Evolutionary conservation across 805 yeast species (phyloP).

Genomic region (Candida silvatica): DNA sequence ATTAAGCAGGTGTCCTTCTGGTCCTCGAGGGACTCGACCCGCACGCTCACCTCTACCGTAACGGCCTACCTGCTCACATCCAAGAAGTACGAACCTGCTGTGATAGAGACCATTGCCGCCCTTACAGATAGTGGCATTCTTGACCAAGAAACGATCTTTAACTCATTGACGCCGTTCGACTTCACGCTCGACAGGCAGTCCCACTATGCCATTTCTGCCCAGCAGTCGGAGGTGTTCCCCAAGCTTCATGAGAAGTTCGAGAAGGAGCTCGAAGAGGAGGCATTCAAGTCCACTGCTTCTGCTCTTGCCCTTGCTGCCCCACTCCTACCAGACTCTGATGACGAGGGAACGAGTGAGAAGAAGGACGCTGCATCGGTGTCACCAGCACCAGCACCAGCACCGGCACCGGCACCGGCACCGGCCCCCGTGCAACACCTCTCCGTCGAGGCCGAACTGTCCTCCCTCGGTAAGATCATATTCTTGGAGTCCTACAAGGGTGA

Average conservation of each 20-base stretch:
- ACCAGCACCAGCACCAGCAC: conserved; percentile 1
- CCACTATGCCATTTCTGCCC: conserved; percentile 8
- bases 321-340: conserved; percentile 57
- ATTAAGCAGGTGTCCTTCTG: conserved; percentile 57
- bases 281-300: conserved; percentile 56
- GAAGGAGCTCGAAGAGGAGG: conserved; percentile 42
- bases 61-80: neutral
- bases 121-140: conserved; percentile 60
- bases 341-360: conserved; percentile 17
- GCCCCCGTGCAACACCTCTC: neutral
- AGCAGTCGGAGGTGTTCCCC: conserved; percentile 26
- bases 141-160: conserved; percentile 52
- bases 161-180: conserved; percentile 42
- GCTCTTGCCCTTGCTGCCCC: conserved; percentile 90
- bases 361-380: neutral
- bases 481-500: conserved; percentile 51
- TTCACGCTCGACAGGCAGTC: conserved; percentile 9
- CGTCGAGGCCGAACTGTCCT: conserved; percentile 9
- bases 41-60: conserved; percentile 1
- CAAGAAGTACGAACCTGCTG: neutral
- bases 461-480: conserved; percentile 34
- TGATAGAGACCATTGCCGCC: conserved; percentile 27
- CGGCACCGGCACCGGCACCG: conserved; percentile 4
- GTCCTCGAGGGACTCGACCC: conserved; percentile 21
- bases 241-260: conserved; percentile 36